Percentiles rank a stretch among this genome's conserved stretches.
Conservation (phyloP, 73 alveolate genomes). For the Uronychia binucleata region DNA sequence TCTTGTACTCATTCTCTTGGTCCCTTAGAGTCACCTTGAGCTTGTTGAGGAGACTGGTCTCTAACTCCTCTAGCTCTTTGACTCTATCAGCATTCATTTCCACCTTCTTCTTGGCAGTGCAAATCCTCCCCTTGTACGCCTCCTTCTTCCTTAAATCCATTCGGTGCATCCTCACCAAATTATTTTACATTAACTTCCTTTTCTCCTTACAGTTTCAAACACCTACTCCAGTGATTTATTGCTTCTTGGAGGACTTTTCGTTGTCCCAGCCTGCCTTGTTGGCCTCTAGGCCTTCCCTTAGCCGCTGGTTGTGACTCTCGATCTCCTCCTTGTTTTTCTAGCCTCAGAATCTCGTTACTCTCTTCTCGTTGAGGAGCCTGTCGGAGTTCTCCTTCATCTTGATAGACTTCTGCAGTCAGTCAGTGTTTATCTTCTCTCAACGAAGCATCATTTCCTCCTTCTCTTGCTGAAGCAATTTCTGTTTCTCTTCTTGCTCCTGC, state of each 20-base stretch:
- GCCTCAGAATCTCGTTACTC: not conserved
- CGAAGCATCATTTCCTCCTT: not conserved
- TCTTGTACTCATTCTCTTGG: not conserved
- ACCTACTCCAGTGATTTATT: too few species aligned
- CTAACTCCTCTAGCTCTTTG: not conserved
- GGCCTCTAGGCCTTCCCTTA: not conserved
- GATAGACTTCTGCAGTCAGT: not conserved
- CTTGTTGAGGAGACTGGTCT: not conserved
- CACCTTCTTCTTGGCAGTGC: not conserved
- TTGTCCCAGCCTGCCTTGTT: too few species aligned
- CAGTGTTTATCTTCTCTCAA: not conserved
- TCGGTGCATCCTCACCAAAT: too few species aligned
- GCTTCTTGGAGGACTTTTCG: too few species aligned
- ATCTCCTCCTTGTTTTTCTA: not conserved
- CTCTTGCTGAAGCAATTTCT: not conserved
- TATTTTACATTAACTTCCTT: too few species aligned
- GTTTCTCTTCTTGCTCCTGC: not conserved
- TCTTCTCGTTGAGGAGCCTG: not conserved
- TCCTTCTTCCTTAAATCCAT: too few species aligned
- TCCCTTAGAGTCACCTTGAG: not conserved
- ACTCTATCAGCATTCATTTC: not conserved
- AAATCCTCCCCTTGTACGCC: not conserved
- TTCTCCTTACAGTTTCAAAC: too few species aligned
- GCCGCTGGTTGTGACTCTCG: not conserved
- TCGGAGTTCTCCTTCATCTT: not conserved